These are phyloP conservation scores for Poronia punctata DNA, from an alignment of 495 filamentous ascomycete genomes.

Conservation along the genomic window DNA sequence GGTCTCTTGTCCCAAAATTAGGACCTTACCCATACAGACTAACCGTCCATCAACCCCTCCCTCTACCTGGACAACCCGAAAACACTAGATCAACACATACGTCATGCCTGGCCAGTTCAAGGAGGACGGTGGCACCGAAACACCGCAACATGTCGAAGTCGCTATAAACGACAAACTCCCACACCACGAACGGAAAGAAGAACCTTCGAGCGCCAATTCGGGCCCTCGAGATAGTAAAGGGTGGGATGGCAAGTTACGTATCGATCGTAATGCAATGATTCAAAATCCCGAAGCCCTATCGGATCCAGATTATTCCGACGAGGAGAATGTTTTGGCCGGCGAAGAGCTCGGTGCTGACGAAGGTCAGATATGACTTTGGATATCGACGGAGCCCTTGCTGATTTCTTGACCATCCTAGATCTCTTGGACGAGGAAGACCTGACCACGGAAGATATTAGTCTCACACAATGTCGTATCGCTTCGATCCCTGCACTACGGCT, in stretches of 20 bases:
- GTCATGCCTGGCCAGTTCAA: conserved; percentile 31
- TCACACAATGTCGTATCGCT: conserved; percentile 75
- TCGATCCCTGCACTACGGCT: conserved; percentile 73
- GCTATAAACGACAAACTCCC: conserved; percentile 30
- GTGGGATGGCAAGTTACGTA: conserved; percentile 87
- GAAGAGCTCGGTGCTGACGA: conserved; percentile 78
- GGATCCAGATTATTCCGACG: conserved; percentile 78
- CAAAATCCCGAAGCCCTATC: conserved; percentile 71
- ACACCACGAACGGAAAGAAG: conserved; percentile 32
- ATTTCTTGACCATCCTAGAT: conserved; percentile 26
- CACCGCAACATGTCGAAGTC: conserved; percentile 38
- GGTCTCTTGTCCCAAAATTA: too few species aligned
- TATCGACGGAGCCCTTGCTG: background rate
- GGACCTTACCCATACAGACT: too few species aligned
- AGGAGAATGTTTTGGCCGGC: conserved; percentile 65
- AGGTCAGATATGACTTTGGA: too few species aligned
- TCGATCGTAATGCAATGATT: conserved; percentile 55
- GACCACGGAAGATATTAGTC: conserved; percentile 73
- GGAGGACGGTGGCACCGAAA: conserved; percentile 20
- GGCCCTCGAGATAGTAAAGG: conserved; percentile 63
- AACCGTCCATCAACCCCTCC: too few species aligned
- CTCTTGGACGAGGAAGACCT: conserved; percentile 47
- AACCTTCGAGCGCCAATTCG: conserved; percentile 33
- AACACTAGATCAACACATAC: too few species aligned
- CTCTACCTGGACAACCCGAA: too few species aligned